Evolutionary conservation across 176 grass and related monocot genomes (phyloP), one percentile per base, ranked within the genome.

Genomic region (Alloteropsis semialata): DNA sequence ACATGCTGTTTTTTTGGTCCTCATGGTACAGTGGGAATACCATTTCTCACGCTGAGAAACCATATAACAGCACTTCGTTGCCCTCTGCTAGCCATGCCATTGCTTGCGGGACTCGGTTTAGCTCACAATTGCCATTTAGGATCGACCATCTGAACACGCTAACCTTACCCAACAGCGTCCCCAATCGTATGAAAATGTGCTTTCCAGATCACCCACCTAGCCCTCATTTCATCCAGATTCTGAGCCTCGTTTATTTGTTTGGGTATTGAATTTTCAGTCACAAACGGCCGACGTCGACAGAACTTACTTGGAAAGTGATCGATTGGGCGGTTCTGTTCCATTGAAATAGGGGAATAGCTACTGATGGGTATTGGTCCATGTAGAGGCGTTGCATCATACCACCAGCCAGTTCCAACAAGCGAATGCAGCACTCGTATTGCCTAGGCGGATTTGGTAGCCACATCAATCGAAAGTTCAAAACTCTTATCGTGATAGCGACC

Each of bases 21-120:
- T 85, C 25, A 21, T 75, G 44, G 33, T 67, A 59, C 71, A 69
- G 27, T 57, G 87, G 33, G 41, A 83, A 69, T 72, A 15, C n/a
- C 17, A 25, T 50, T 63, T 71, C 82, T 82, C 74, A 66, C 19
- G 29, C 72, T 56, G 80, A 72, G 55, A 82, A 68, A 30, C 63
- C 64, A 34, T 21, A 28, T 48, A 51, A 62, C 24, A 57, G 57
- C 67, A 73, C 39, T 67, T 75, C 41, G 14, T 77, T 55, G 37
- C 61, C 34, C 22, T 61, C 28, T 19, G 66, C 38, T 41, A 64
- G 79, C 75, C 75, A 45, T 56, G 77, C 77, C 36, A 37, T 28
- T 54, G n/a, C 36, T 22, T 75, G 70, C 50, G 5, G 25, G 71
- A 64, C 43, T 45, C 37, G 1, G 10, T 37, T 21, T 55, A 88